A percentile compares a stretch with the other conserved stretches of the same genome.
Conservation (phyloP, 176 grass and related monocot genomes). For the Eragrostis curvula region DNA sequence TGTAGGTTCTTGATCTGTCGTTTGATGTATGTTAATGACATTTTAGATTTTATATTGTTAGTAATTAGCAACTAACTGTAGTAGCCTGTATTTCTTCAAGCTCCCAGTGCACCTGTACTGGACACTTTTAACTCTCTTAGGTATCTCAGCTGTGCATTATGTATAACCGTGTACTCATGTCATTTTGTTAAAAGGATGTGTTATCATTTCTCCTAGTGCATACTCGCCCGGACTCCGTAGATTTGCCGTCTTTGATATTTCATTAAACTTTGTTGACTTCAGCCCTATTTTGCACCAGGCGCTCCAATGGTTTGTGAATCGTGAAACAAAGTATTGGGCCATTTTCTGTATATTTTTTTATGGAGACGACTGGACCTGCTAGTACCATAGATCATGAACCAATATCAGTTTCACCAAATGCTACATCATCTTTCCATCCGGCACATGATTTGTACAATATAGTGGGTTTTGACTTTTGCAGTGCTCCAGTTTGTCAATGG, state of each 20-base stretch:
- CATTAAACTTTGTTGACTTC: not conserved
- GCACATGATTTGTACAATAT: not conserved
- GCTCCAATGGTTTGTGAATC: not conserved
- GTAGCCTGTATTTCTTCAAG: constrained; percentile 47
- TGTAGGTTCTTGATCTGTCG: constrained; percentile 53
- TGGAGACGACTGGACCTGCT: not conserved
- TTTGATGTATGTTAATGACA: constrained; percentile 46
- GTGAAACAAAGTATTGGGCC: not conserved
- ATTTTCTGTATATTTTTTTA: not conserved
- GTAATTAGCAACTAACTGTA: constrained; percentile 55
- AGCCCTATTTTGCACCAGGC: not conserved
- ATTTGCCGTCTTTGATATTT: not conserved
- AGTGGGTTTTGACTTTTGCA: constrained; percentile 45
- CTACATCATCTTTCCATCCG: not conserved
- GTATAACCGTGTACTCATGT: constrained; percentile 34
- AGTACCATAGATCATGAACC: not conserved
- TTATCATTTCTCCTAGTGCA: constrained; percentile 16
- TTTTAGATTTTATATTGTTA: constrained; percentile 49
- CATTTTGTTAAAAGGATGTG: constrained; percentile 34
- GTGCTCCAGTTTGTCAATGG: constrained; percentile 43
- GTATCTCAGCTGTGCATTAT: constrained; percentile 39
- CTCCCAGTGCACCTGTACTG: constrained; percentile 34
- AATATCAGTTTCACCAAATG: constrained; percentile 1
- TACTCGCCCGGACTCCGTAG: not conserved
- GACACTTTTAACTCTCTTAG: constrained; percentile 17